phyloP scores from a whole-genome alignment of 495 filamentous ascomycete species.

The Penicillium ucsense region DNA sequence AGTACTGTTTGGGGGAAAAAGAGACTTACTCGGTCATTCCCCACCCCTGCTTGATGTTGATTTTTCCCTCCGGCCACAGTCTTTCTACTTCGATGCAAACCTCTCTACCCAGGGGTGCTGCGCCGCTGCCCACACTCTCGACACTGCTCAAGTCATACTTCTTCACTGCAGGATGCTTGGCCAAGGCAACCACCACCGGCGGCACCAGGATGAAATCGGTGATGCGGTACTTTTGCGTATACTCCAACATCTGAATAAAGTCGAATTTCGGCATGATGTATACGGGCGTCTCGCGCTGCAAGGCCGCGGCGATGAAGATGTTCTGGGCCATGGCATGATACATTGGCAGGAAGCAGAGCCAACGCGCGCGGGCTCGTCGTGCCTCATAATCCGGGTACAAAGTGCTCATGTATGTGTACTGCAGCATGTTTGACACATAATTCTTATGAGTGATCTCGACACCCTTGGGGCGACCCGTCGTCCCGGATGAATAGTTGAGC shows the following conservation, averaged over 20 bases:
- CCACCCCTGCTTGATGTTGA: slow-evolving; percentile 70
- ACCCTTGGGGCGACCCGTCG: slow-evolving; percentile 77
- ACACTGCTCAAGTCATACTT: slow-evolving; percentile 63
- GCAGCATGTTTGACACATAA: slow-evolving; percentile 60
- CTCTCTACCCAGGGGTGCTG: slow-evolving; percentile 56
- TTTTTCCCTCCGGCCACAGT: slow-evolving; percentile 43
- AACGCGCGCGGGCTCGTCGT: slow-evolving; percentile 22
- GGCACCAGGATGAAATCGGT: slow-evolving; percentile 54
- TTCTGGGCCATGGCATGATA: slow-evolving; percentile 59
- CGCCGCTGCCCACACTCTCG: slow-evolving; percentile 46
- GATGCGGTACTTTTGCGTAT: slow-evolving; percentile 59
- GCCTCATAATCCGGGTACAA: slow-evolving; percentile 38
- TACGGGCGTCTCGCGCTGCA: slow-evolving; percentile 36
- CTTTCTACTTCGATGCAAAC: slow-evolving; percentile 48
- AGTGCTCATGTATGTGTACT: slow-evolving; percentile 37
- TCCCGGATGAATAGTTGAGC: slow-evolving; percentile 70
- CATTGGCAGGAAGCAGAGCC: slow-evolving; percentile 59
- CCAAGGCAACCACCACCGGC: slow-evolving; percentile 61
- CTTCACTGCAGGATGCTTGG: slow-evolving; percentile 54
- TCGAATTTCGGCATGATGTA: slow-evolving; percentile 71
- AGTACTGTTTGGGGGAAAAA: too few species aligned
- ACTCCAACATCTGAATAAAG: slow-evolving; percentile 57
- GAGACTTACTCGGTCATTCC: slow-evolving; percentile 65
- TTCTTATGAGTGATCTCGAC: slow-evolving; percentile 69
- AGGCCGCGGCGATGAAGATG: slow-evolving; percentile 34